Conservation (phyloP, 2,329 filamentous ascomycete genomes). For the Hypoxylon sp. region DNA sequence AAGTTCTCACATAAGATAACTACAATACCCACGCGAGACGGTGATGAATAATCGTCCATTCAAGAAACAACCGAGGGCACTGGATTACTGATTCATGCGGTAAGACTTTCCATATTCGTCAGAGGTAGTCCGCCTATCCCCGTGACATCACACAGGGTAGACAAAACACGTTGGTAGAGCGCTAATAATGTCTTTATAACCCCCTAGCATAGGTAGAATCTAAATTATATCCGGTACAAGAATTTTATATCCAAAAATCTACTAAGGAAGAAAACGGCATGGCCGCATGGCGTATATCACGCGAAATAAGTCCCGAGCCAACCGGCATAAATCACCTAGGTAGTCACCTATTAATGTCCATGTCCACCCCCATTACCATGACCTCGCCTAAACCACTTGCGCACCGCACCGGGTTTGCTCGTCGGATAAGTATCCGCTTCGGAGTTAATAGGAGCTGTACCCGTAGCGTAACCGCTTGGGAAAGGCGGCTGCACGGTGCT, state of each 20-base stretch:
- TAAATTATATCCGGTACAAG: slow-evolving; percentile 6
- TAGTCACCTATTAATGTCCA: slow-evolving; percentile 9
- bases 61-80: neutral
- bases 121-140: neutral
- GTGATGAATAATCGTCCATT: neutral
- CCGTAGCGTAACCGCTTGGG: slow-evolving; percentile 42
- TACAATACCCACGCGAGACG: neutral
- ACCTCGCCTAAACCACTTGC: slow-evolving; percentile 47
- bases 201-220: slow-evolving; percentile 8
- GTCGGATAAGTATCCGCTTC: slow-evolving; percentile 25
- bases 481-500: slow-evolving; percentile 49
- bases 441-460: slow-evolving; percentile 35
- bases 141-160: neutral
- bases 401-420: slow-evolving; percentile 29
- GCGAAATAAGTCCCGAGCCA: slow-evolving; percentile 8
- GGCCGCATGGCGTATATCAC: neutral
- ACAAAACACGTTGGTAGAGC: too few species aligned
- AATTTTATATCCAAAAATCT: slow-evolving; percentile 2
- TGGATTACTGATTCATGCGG: neutral
- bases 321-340: neutral
- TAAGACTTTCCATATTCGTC: neutral
- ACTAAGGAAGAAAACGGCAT: neutral
- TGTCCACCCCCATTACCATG: slow-evolving; percentile 33
- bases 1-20: neutral
- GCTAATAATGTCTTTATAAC: slow-evolving; percentile 1